These are phyloP conservation scores for Tolypocladium cylindrosporum DNA, from an alignment of 2,329 filamentous ascomycete genomes.

Conservation along the genomic window DNA sequence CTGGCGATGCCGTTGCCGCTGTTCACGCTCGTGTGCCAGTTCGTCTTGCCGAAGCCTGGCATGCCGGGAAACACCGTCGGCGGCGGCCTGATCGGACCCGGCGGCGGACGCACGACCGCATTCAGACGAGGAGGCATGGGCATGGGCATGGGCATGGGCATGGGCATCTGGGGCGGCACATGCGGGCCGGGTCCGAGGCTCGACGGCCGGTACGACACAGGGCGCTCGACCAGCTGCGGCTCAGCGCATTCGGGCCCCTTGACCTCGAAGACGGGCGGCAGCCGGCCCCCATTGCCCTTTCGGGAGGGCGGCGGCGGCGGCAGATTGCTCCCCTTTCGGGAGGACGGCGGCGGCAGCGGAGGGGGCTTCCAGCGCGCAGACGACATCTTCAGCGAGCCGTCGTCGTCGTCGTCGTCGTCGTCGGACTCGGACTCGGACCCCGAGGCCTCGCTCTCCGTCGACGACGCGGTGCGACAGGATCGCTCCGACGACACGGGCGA, in stretches of 20 bases:
- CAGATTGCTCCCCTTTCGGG: background rate
- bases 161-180: background rate
- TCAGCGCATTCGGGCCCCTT: too few relatives aligned
- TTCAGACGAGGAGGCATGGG: background rate
- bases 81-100: background rate
- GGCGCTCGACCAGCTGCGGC: background rate
- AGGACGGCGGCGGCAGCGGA: background rate
- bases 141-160: background rate
- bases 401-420: background rate
- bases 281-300: background rate
- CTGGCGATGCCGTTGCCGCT: background rate
- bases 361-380: background rate
- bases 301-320: background rate
- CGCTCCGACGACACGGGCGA: background rate
- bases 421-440: background rate
- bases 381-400: background rate
- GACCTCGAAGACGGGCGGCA: too few relatives aligned
- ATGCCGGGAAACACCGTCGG: background rate
- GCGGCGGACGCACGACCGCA: background rate
- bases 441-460: background rate
- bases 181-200: background rate
- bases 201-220: too few relatives aligned
- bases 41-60: background rate
- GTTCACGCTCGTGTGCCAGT: background rate
- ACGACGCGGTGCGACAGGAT: background rate